phyloP scores from a whole-genome alignment of 768 basidiomycete genomes.

The Boletus edulis region DNA sequence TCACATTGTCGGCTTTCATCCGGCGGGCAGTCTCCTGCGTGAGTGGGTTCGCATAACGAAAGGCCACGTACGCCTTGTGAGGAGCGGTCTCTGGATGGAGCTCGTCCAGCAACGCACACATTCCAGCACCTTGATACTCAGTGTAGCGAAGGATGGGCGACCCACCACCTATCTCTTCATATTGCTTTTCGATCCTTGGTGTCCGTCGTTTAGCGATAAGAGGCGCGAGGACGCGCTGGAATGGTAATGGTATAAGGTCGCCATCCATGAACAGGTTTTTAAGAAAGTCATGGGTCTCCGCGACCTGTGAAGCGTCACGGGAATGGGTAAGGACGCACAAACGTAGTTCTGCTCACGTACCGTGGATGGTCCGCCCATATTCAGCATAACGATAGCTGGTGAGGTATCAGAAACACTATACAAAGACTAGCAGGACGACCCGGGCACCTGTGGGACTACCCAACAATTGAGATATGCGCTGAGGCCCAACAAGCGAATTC shows the following conservation, averaged over 20 bases:
- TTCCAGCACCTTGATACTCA: conserved; percentile 80
- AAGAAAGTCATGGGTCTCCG: conserved; percentile 91
- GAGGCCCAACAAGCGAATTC: background rate
- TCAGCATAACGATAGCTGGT: conserved; percentile 90
- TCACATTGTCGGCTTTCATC: conserved; percentile 89
- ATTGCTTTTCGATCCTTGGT: conserved; percentile 92
- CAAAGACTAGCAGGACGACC: background rate
- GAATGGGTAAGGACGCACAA: background rate
- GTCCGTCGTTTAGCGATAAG: conserved; percentile 86
- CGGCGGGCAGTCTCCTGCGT: conserved; percentile 79
- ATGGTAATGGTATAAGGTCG: conserved; percentile 94
- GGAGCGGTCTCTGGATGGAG: conserved; percentile 91
- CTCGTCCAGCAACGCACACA: conserved; percentile 91
- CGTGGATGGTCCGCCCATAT: conserved; percentile 97
- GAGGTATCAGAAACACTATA: conserved; percentile 18
- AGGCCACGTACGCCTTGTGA: conserved; percentile 94
- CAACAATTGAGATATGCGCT: conserved; percentile 10
- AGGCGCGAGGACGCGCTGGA: conserved; percentile 86
- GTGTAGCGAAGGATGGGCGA: conserved; percentile 95
- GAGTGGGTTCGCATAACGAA: conserved; percentile 89
- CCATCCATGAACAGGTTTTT: conserved; percentile 88
- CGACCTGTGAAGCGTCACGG: conserved; percentile 50
- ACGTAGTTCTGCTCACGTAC: conserved; percentile 42
- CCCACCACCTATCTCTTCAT: conserved; percentile 92
- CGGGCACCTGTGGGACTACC: conserved; percentile 60